Evolutionary conservation across 306 rosid species (phyloP).

Genomic region (apple (Malus domestica)): DNA sequence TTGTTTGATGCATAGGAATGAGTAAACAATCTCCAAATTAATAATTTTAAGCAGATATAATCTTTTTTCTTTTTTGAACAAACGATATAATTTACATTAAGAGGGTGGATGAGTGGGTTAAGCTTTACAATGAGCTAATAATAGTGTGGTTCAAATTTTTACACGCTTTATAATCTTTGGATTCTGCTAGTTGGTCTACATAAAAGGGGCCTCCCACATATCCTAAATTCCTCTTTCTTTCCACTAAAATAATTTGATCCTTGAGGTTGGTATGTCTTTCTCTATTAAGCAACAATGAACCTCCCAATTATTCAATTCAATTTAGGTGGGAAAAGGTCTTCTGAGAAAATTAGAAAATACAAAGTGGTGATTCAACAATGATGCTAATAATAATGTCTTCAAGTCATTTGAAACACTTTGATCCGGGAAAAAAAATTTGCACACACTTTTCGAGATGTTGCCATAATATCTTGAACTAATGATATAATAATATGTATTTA

Average conservation of each 20-base stretch:
- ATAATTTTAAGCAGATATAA: too few relatives aligned
- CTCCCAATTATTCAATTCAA: slow-evolving; percentile 17
- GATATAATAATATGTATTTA: too few relatives aligned
- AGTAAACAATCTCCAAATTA: too few relatives aligned
- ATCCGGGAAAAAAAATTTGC: too few relatives aligned
- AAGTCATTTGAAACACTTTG: slow-evolving; percentile 16
- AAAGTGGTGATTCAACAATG: slow-evolving; percentile 43
- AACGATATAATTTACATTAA: too few relatives aligned
- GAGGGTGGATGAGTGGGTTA: too few relatives aligned
- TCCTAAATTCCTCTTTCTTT: neutral
- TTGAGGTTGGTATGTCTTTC: slow-evolving; percentile 22
- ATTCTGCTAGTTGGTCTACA: slow-evolving; percentile 14
- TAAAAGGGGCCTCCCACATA: slow-evolving; percentile 10
- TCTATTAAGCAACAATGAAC: neutral
- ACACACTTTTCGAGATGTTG: neutral
- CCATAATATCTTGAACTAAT: too few relatives aligned
- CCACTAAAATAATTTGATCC: slow-evolving; percentile 38
- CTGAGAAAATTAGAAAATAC: neutral
- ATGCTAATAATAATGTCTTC: slow-evolving; percentile 35
- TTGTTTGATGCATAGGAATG: too few relatives aligned
- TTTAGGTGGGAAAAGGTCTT: slow-evolving; percentile 23
- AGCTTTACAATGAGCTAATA: too few relatives aligned
- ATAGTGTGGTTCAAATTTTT: neutral
- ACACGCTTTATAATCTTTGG: slow-evolving; percentile 12
- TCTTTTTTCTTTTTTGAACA: too few relatives aligned